Evolutionary conservation across 108 stramenopile genomes (phyloP).

Genomic region (Parmales sp.): DNA sequence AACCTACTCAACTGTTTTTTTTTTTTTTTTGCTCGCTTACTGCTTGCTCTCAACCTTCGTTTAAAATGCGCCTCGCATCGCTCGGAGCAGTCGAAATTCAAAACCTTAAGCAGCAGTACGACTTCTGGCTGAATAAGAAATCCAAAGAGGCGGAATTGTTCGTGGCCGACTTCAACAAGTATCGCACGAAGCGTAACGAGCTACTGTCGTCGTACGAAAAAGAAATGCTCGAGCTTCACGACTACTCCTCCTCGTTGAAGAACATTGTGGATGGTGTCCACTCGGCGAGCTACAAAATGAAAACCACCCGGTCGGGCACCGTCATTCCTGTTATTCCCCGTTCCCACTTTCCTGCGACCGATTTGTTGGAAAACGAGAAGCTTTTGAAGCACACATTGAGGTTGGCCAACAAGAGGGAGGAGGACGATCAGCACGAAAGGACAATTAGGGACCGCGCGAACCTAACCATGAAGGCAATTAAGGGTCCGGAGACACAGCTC

Average conservation of each 20-base stretch:
- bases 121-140: constrained; percentile 13
- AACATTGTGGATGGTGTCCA: not conserved
- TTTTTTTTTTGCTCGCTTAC: no score
- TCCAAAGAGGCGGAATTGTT: not conserved
- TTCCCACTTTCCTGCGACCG: not conserved
- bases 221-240: not conserved
- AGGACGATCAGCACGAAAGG: not conserved
- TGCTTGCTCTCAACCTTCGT: no score
- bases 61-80: no score
- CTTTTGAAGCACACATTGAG: not conserved
- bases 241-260: not conserved
- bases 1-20: no score
- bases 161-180: constrained; percentile 7
- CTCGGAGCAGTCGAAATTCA: not conserved
- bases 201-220: not conserved
- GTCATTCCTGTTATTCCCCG: not conserved
- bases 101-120: constrained; percentile 13
- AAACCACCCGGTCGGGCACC: not conserved
- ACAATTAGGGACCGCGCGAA: not conserved
- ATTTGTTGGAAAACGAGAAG: not conserved
- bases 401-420: not conserved
- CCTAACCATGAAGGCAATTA: not conserved
- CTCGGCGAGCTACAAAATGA: not conserved
- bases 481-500: no score
- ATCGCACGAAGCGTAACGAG: not conserved